phyloP scores from a whole-genome alignment of 169 alveolate species.

The Prorocentrum cordatum region DNA sequence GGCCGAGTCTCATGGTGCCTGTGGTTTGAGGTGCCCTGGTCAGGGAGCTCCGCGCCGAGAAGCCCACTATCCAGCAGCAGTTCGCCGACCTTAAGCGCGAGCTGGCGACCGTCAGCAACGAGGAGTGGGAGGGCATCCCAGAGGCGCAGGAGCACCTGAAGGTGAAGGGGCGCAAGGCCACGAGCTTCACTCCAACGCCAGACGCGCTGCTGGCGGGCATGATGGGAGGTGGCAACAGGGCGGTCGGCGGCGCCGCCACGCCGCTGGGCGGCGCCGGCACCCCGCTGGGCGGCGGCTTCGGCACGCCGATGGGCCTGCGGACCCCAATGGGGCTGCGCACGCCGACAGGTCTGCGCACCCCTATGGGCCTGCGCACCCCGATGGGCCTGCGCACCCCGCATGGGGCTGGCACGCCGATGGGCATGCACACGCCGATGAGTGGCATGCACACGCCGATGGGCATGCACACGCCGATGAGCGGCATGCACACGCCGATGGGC shows the following conservation, averaged over 20 bases:
- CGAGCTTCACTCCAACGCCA: too few species aligned
- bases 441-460: conserved; percentile 74
- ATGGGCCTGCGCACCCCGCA: conserved; percentile 78
- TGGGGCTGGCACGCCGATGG: not conserved
- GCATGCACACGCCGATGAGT: not conserved
- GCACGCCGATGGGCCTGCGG: conserved; percentile 78
- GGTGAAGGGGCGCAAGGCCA: too few species aligned
- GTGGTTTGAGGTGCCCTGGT: too few species aligned
- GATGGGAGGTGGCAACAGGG: too few species aligned
- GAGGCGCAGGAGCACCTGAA: too few species aligned
- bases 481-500: conserved; percentile 75
- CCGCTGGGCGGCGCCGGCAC: conserved; percentile 75
- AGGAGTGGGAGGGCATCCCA: conserved; percentile 69
- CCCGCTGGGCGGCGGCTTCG: conserved; percentile 79
- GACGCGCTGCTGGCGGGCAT: too few species aligned
- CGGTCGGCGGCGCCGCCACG: conserved; percentile 74
- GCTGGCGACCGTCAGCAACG: too few species aligned
- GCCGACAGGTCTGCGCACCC: conserved; percentile 81
- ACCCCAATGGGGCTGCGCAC: conserved; percentile 85
- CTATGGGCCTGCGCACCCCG: conserved; percentile 78
- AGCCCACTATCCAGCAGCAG: conserved; percentile 77
- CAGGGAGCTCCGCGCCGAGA: conserved; percentile 36
- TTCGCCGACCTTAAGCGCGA: conserved; percentile 79
- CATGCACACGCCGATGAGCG: conserved; percentile 75
- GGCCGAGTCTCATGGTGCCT: too few species aligned